Base-by-base conservation (phyloP, 441 rosid species). In the Syzygium syzygioides region DNA sequence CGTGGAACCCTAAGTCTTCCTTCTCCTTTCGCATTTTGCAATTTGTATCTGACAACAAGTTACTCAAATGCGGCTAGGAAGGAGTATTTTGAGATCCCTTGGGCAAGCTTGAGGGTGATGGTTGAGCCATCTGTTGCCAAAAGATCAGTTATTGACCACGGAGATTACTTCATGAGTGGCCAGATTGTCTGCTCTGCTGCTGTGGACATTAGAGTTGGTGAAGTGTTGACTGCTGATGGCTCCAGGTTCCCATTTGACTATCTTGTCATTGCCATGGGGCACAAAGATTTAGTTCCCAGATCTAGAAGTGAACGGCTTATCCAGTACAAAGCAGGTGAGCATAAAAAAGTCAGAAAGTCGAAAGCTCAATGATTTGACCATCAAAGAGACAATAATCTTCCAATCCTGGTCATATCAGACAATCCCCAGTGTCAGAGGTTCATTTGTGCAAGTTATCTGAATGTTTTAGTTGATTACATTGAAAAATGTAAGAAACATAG, bases 221-320 rank as follows among this genome's bases (percentile, higher is more conserved):
- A 93, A 85, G 98, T 96, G 53, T 37, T 90, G 57, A 95, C 96
- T 6, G 93, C 92, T 15, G 96, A 94, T 20, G 98, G 95, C 18
- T 48, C 32, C 50, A 66, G 50, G 59, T 26, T 95, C 91, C 92
- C 90, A 25, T 97, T 94, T 90, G 97, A 96, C 89, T 95, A 95
- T 91, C 98, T 97, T 90, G 97, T 97, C 64, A 88, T 96, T 90
- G 97, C 99, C 85, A 93, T 97, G 0, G 99, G 98, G 86, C 98
- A 95, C 89, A 89, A 3, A 25, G 98, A 96, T 86, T 88, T 90
- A 59, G 91, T 92, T 79, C 96, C 95, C 14, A 89, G 56, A 89
- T 94, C 94, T 68, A 94, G 94, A 91, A 86, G 76, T 2, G 96
- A 95, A 71, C 95, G 96, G 87, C 94, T 97, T 55, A 60, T 89